Base-by-base conservation (phyloP, 441 rosid genomes). In the Eugenia klotzschiana region DNA sequence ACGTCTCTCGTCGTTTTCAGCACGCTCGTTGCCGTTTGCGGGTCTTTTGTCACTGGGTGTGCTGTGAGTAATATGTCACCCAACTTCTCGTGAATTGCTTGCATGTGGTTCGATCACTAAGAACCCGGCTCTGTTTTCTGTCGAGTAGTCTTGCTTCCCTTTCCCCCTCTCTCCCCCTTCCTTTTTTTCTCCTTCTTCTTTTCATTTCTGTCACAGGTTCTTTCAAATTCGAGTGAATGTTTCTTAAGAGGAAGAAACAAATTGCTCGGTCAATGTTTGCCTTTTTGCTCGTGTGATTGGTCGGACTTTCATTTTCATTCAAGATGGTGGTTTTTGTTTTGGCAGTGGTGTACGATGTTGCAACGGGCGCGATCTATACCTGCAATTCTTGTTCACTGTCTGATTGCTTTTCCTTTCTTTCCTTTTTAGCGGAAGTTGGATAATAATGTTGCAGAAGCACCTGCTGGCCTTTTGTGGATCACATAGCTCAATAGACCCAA, bases 1-100 rank as follows among this genome's bases (percentile, higher is more conserved):
- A 85, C 82, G 22, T 50, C 53, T 27, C 69, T 14, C 51, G 80
- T 82, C 33, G 49, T 85, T 37, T 92, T 88, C 11, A 87, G 94
- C 86, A 89, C 94, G 50, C 86, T 90, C 18, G 89, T 90, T 1
- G 92, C 92, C 46, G 89, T 89, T 3, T 89, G 90, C 49, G 91
- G 90, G 57, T 87, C 91, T 64, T 89, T 90, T 82, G 84, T 87
- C 54, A 87, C 83, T 52, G 96, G 98, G 79, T 89, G 86, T 83
- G 90, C 92, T 43, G 96, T 94, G 84, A 91, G 93, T 80, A 10
- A 22, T 37, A 37, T 69, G 33, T 46, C 49, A 33, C 37, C 77
- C 6, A 37, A 37, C 46, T 69, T 20, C 7, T 69, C 25, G 46
- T 9, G 46, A 69, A 69, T 33, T 69, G 77, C 46, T 37, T 69